phyloP scores from a whole-genome alignment of 345 rosid species.

The Salix koriyanagi region DNA sequence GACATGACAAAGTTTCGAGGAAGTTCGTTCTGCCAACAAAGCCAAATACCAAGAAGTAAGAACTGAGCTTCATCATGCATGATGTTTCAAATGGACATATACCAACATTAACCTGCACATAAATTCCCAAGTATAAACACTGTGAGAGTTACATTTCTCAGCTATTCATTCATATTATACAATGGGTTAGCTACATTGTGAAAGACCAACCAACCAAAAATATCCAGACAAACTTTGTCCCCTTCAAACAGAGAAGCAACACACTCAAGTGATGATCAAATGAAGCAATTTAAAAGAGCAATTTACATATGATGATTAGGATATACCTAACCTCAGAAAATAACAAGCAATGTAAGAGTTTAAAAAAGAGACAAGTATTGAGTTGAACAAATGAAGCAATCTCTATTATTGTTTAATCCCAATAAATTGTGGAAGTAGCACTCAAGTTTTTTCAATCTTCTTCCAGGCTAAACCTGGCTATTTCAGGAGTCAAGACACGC shows the following conservation, averaged over 20 bases:
- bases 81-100: too few relatives aligned
- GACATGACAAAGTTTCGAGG: neutral
- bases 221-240: neutral
- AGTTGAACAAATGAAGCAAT: conserved; percentile 11
- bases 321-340: neutral
- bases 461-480: conserved; percentile 35
- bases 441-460: conserved; percentile 16
- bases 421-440: conserved; percentile 8
- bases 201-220: neutral
- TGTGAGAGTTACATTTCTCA: neutral
- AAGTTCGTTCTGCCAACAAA: neutral
- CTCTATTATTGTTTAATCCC: conserved; percentile 11
- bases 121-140: neutral
- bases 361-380: neutral
- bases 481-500: conserved; percentile 11
- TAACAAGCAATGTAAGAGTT: neutral
- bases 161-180: neutral
- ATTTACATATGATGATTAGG: neutral
- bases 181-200: neutral
- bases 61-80: too few relatives aligned
- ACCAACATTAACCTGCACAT: neutral
- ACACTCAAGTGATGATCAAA: neutral
- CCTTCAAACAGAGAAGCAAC: neutral
- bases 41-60: too few relatives aligned
- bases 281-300: neutral